Base-by-base conservation (phyloP, 768 basidiomycete genomes). In the Russula virescens region DNA sequence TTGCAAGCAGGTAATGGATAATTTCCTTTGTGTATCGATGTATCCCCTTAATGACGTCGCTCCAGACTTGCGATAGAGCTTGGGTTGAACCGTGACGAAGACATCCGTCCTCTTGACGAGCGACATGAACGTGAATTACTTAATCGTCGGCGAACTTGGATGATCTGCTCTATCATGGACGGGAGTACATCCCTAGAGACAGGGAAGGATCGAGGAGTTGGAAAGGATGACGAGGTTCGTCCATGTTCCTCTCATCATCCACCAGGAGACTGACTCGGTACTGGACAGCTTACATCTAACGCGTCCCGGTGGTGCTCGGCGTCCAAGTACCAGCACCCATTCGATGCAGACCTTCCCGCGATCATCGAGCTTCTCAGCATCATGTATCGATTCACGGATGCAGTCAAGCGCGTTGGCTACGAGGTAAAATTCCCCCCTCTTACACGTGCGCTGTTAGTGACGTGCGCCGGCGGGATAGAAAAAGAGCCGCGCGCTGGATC, bases 151-250 rank as follows among this genome's bases (percentile, higher is more conserved):
- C 78, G 90, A 62, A 86, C 85, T 26, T 91, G 88, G 88, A 75
- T 90, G 58, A 84, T 84, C 69, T 89, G 86, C 71, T 88, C 83
- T 70, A 85, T 86, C 65, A 81, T 87, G 58, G 90, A 92, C 69
- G 83, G 84, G 7, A 88, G 86, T 38, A 80, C 86, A 68, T 83
- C 86, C n/a, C 84, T 85, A 49, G 83, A 90, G 70, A 86, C 86
- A 68, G 89, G 88, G 13, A 90, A 89, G 68, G 80, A 85, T 48
- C 83, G 84, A 49, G 85, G 86, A 75, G 76, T 89, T 18, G 75
- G 75, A 43, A 76, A 84, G 35, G 85, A 89, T 68, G 85, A 89
- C 78, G 84, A 86, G 82, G 66, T 76, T 71, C 28, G 71, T 46
- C 21, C 28, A 74, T 2, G 13, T 5, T 8, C 38, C 38, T 14